Evolutionary conservation across 2,329 filamentous ascomycete genomes (phyloP), one percentile per base, ranked within the genome.

Genomic region (Paracorniculantispora psalliotae): DNA sequence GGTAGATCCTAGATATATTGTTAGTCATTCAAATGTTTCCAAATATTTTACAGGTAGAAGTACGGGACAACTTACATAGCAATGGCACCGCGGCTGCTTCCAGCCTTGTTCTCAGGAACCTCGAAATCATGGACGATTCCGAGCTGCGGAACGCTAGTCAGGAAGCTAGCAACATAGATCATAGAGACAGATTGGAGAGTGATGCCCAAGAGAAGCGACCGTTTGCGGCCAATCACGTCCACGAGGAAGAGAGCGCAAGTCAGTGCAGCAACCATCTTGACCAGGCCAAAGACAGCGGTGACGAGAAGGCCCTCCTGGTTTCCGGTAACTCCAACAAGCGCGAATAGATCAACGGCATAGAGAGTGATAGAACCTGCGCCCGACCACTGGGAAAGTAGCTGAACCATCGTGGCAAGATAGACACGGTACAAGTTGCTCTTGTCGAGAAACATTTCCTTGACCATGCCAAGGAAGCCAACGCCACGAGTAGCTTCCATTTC

Each of bases 231-330:
- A 63, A 92, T 86, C 57, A 88, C 85, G 65, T 92, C 90, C 63
- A 92, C 88, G 9, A 92, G 80, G 80, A 92, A 91, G 55, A 92
- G 79, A 0, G 89, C 89, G 69, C 89, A 92, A 41, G 83, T 64
- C 33, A 92, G 69, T 15, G 87, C 83, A 0, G 86, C 81, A 7
- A 83, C 69, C 57, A 92, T 82, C 68, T 92, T 92, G 65, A 91
- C 79, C 54, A 91, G 81, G 46, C 89, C 89, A 57, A 92, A 91
- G 53, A 93, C 83, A 3, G 84, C 88, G 0, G 88, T 92, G 15
- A 89, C 83, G 39, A 92, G 84, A 0, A 92, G 81, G 57, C 84
- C 84, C 70, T 91, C 86, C 47, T 86, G 81, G 47, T 80, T 80
- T 8, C 89, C 88, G 0, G 80, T 83, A 49, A 89, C 84, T 4